A percentile compares a stretch with the other conserved stretches of the same genome.
These are phyloP conservation scores for Pestalotiopsis sp. DNA, from an alignment of 2,329 filamentous ascomycete genomes.

Conservation along the genomic window DNA sequence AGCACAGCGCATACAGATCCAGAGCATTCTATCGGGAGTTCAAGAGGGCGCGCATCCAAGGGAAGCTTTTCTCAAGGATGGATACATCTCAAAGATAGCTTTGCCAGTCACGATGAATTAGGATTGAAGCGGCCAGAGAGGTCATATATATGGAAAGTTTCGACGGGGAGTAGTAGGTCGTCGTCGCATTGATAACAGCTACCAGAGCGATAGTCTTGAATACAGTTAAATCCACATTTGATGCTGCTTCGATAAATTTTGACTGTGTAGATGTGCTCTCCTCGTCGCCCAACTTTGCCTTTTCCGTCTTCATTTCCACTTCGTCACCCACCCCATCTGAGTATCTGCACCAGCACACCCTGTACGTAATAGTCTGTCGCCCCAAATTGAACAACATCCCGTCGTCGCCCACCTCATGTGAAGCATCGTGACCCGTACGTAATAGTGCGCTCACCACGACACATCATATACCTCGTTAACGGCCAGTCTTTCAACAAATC, in stretches of 20 bases:
- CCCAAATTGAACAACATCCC: no score
- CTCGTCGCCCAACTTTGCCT: no score
- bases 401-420: no score
- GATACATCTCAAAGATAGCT: not conserved
- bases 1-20: not conserved
- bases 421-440: not conserved
- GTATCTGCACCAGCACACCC: no score
- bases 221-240: no score
- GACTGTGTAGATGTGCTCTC: no score
- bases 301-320: no score
- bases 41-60: not conserved
- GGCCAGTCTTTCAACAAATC: not conserved
- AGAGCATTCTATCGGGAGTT: not conserved
- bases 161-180: not conserved
- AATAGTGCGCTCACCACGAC: not conserved
- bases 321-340: no score
- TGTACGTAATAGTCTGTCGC: no score
- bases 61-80: not conserved
- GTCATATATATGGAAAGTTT: not conserved
- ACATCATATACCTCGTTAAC: not conserved
- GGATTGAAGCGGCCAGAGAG: not conserved
- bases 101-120: not conserved
- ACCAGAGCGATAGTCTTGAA: not conserved
- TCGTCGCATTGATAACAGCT: not conserved
- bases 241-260: no score